These are phyloP conservation scores for Micractinium conductrix DNA, from an alignment of 139 green algal species.

Conservation along the genomic window DNA sequence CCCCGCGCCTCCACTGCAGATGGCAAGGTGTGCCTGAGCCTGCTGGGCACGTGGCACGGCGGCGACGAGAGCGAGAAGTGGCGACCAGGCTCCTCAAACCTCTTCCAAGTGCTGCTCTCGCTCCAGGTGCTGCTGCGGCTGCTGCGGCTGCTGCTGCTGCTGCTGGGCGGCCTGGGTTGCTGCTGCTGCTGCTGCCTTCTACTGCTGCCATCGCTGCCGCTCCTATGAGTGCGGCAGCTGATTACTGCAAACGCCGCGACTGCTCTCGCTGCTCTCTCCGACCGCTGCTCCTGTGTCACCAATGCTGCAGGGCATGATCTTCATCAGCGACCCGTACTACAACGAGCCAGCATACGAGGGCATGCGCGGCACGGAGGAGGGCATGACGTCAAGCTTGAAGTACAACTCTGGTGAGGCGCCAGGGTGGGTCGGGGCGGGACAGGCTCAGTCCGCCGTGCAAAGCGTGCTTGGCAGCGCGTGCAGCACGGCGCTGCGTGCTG, in stretches of 20 bases:
- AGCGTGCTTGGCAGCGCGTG: too few relatives aligned
- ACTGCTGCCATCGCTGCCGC: too few relatives aligned
- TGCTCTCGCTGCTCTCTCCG: not conserved
- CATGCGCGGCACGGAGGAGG: conserved; percentile 61
- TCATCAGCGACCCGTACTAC: conserved; percentile 74
- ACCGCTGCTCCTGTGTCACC: too few relatives aligned
- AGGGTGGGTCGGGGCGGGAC: too few relatives aligned
- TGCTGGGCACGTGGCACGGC: conserved; percentile 82
- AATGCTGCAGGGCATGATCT: conserved; percentile 55
- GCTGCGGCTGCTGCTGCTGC: not conserved
- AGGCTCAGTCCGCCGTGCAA: too few relatives aligned
- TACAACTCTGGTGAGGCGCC: conserved; percentile 64
- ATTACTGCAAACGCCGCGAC: not conserved
- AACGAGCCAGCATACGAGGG: conserved; percentile 74
- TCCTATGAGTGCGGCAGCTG: too few relatives aligned
- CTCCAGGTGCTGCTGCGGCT: conserved; percentile 60
- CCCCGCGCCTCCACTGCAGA: too few relatives aligned
- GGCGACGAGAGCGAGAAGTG: conserved; percentile 75
- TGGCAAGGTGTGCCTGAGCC: conserved; percentile 73
- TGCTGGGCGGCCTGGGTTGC: not conserved
- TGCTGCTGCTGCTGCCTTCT: not conserved
- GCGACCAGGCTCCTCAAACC: conserved; percentile 64
- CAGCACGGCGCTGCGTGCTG: too few relatives aligned
- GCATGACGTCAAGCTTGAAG: conserved; percentile 35
- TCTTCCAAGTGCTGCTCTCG: conserved; percentile 84